Conservation (phyloP, 345 rosid genomes). For the Barbarea vulgaris region DNA sequence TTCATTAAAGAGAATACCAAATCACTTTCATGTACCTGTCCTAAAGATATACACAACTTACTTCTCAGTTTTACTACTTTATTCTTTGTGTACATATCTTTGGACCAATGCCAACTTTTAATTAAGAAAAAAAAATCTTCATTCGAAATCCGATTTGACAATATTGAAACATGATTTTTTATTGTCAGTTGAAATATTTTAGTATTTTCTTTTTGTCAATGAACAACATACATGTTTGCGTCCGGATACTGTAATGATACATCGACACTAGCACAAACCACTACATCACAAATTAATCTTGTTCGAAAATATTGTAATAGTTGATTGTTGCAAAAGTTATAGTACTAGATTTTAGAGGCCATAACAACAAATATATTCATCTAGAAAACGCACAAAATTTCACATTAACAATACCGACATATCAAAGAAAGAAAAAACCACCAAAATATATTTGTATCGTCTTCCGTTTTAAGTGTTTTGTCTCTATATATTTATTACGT, state of each 20-base stretch:
- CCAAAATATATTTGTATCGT: neutral
- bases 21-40: neutral
- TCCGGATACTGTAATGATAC: neutral
- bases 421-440: neutral
- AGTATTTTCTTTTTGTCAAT: neutral
- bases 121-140: neutral
- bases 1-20: neutral
- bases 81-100: neutral
- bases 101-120: neutral
- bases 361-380: neutral
- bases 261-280: neutral
- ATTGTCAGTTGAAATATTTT: neutral
- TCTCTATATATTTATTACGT: constrained; percentile 4
- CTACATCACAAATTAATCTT: neutral
- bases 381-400: neutral
- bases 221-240: neutral
- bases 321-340: neutral
- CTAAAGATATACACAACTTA: neutral
- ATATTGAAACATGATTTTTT: too few species aligned
- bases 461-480: neutral
- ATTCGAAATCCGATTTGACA: neutral
- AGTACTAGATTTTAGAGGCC: neutral
- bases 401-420: neutral
- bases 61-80: neutral
- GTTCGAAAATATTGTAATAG: neutral